Percentiles rank a stretch among this genome's conserved stretches.
phyloP scores from a whole-genome alignment of 75 land plant species.

The Cupressus sempervirens region DNA sequence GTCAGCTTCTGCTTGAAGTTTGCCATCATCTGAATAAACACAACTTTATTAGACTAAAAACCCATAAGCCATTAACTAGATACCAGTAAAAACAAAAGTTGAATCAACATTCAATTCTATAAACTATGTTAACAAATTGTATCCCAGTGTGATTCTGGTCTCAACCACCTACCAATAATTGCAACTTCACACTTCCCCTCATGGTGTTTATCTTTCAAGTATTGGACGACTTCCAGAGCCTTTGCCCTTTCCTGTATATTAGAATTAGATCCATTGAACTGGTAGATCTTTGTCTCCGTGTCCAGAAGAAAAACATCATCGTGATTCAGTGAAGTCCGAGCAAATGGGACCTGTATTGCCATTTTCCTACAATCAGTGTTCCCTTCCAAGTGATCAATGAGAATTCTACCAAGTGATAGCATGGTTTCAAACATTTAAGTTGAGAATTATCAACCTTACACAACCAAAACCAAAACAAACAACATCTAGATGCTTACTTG shows the following conservation, averaged over 20 bases:
- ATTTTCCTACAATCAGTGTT: not conserved
- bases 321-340: slow-evolving; percentile 74
- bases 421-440: not conserved
- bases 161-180: slow-evolving; percentile 52
- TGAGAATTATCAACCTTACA: not conserved
- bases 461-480: not conserved
- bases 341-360: slow-evolving; percentile 67
- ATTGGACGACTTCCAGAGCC: slow-evolving; percentile 80
- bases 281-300: slow-evolving; percentile 71
- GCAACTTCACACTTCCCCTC: slow-evolving; percentile 86
- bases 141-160: not conserved
- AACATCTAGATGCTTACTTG: slow-evolving; percentile 29
- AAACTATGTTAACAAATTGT: not conserved
- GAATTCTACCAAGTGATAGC: not conserved
- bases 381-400: not conserved
- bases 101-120: not conserved
- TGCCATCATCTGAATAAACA: slow-evolving; percentile 68
- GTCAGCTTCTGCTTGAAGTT: slow-evolving; percentile 70
- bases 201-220: slow-evolving; percentile 75
- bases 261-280: slow-evolving; percentile 84
- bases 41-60: not conserved
- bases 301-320: slow-evolving; percentile 92
- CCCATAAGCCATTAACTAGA: not conserved
- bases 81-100: not conserved
- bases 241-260: slow-evolving; percentile 88